Evolutionary conservation across 257 asterid species (phyloP), one percentile per base, ranked within the genome.

Genomic region (Gardenia jasminoides): DNA sequence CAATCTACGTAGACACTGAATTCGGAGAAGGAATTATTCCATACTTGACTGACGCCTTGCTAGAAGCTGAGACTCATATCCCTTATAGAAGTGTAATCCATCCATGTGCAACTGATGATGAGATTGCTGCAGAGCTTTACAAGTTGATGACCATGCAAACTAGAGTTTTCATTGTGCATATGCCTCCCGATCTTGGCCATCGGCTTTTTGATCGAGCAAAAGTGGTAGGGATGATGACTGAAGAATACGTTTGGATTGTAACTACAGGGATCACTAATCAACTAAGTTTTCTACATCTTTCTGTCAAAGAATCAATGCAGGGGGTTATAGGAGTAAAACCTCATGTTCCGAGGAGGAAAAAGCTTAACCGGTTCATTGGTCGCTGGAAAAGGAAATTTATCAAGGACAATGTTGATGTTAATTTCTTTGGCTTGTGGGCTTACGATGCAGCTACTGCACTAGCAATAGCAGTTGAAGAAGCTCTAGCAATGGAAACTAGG

Each of bases 391-490:
- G 44, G 17, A 39, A 77, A 28, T 76, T 41, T 24, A 13, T 52
- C 59, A 82, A 70, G 54, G 82, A 80, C 15, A 76, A 76, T 39
- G 48, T 70, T 10, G 70, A 30, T 64, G 74, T 82, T 43, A 81
- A 72, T 72, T 54, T 82, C 48, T 76, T 48, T 17, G 87, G 88
- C 3, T 64, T 84, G 52, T 81, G 90, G 88, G 93, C 91, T 3
- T 71, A 79, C 58, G 82, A 79, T 50, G 70, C 73, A 36, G 36
- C 71, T 30, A 44, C 39, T 16, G 82, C 73, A 30, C 73, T 79
- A 16, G 82, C 82, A 19, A 59, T 48, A 44, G 82, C 77, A 15
- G 59, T 44, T 33, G 82, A 79, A 58, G 36, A 46, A n/a, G 31
- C 30, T 26, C 58, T 54, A 26, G 28, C 46, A 20, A 47, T 1